Conservation (phyloP, 164 flowering plant genomes). For the Piper betle region DNA sequence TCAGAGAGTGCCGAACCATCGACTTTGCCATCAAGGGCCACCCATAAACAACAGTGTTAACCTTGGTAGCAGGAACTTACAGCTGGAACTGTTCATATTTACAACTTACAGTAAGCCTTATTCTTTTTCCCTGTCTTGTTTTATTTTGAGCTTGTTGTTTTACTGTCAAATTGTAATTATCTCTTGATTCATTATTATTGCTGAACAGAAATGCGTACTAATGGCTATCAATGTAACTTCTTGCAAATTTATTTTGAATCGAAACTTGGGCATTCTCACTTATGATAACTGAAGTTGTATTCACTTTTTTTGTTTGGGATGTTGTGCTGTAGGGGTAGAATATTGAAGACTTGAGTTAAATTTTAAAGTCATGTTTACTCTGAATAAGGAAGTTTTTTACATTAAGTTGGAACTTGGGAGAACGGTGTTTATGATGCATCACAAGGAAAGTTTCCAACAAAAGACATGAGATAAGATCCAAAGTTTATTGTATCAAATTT, state of each 20-base stretch:
- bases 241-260: neutral
- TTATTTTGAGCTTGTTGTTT: neutral
- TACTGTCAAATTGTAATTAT: neutral
- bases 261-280: neutral
- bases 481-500: no score
- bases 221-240: neutral
- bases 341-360: no score
- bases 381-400: no score
- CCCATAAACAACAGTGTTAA: conserved; percentile 11
- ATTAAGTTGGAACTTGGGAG: no score
- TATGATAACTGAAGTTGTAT: neutral
- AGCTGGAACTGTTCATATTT: conserved; percentile 10
- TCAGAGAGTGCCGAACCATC: conserved; percentile 21
- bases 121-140: neutral
- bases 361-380: no score
- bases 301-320: neutral
- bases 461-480: no score
- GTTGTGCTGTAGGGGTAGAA: neutral
- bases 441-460: no score
- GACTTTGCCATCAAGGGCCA: conserved; percentile 8
- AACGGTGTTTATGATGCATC: no score
- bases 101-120: neutral
- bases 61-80: neutral
- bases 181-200: neutral
- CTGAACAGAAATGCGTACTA: no score